phyloP scores from a whole-genome alignment of 805 yeast genomes.

The Priceomyces carsonii region DNA sequence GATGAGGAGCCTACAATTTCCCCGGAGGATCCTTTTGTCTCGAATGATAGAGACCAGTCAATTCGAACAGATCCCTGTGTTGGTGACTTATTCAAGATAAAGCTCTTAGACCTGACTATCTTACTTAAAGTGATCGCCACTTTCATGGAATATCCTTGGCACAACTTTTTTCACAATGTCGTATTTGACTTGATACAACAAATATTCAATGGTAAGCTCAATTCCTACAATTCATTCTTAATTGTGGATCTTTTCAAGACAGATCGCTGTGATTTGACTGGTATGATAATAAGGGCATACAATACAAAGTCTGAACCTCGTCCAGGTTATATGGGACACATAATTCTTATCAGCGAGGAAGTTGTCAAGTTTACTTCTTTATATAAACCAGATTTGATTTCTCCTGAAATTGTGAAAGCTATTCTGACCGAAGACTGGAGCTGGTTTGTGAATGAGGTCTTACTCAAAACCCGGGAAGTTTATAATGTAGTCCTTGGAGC shows the following conservation, averaged over 20 bases:
- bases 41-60: constrained; percentile 28
- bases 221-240: constrained; percentile 70
- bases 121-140: constrained; percentile 66
- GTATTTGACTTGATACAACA: constrained; percentile 97
- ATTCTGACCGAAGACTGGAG: constrained; percentile 51
- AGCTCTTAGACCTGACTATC: constrained; percentile 72
- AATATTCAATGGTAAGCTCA: constrained; percentile 86
- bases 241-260: constrained; percentile 30
- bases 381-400: constrained; percentile 59
- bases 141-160: constrained; percentile 92
- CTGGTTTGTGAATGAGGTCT: constrained; percentile 48
- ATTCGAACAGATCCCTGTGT: constrained; percentile 63
- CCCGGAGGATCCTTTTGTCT: constrained; percentile 44
- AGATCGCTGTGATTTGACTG: constrained; percentile 24
- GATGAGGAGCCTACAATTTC: constrained; percentile 47
- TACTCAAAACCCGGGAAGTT: constrained; percentile 54
- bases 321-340: constrained; percentile 96
- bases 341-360: constrained; percentile 91
- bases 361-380: constrained; percentile 82
- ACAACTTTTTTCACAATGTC: constrained; percentile 94
- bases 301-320: constrained; percentile 49
- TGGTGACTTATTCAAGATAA: constrained; percentile 86
- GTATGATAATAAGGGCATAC: constrained; percentile 26
- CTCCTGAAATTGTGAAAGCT: constrained; percentile 52
- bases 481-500: constrained; percentile 60